Evolutionary conservation across 1,284 basidiomycete species (phyloP).

Genomic region (Anthracocystis setariae): DNA sequence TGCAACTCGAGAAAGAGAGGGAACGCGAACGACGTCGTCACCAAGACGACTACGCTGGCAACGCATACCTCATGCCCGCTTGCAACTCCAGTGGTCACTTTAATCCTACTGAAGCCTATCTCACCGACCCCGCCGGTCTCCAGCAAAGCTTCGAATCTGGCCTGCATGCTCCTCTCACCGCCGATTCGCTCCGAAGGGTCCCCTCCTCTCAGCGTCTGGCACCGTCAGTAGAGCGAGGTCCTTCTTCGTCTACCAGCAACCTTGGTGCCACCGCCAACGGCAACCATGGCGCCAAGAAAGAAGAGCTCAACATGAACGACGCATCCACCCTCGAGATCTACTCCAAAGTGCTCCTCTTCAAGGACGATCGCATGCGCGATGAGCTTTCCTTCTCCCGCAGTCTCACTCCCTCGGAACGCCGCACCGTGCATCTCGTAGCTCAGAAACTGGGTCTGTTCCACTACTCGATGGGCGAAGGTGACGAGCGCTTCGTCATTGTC

Average conservation of each 20-base stretch:
- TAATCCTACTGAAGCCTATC: conserved; percentile 15
- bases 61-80: conserved; percentile 47
- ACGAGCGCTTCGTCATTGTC: conserved; percentile 91
- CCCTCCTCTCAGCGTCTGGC: conserved; percentile 39
- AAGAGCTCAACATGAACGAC: conserved; percentile 88
- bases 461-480: conserved; percentile 90
- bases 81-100: conserved; percentile 20
- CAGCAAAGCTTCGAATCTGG: conserved; percentile 17
- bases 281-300: conserved; percentile 69
- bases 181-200: conserved; percentile 45
- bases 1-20: conserved; percentile 63
- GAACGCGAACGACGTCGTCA: conserved; percentile 51
- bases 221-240: conserved; percentile 18
- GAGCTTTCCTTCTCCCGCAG: conserved; percentile 93
- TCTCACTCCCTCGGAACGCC: conserved; percentile 83
- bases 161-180: conserved; percentile 42
- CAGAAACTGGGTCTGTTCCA: conserved; percentile 95
- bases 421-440: conserved; percentile 93
- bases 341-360: conserved; percentile 94
- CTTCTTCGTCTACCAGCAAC: conserved; percentile 42
- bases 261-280: conserved; percentile 72
- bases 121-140: conserved; percentile 9
- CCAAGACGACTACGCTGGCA: conserved; percentile 51
- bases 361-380: conserved; percentile 96
- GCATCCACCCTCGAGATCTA: conserved; percentile 95